These are phyloP conservation scores for Colletotrichum sp. DNA, from an alignment of 2,329 filamentous ascomycete genomes.

Conservation along the genomic window DNA sequence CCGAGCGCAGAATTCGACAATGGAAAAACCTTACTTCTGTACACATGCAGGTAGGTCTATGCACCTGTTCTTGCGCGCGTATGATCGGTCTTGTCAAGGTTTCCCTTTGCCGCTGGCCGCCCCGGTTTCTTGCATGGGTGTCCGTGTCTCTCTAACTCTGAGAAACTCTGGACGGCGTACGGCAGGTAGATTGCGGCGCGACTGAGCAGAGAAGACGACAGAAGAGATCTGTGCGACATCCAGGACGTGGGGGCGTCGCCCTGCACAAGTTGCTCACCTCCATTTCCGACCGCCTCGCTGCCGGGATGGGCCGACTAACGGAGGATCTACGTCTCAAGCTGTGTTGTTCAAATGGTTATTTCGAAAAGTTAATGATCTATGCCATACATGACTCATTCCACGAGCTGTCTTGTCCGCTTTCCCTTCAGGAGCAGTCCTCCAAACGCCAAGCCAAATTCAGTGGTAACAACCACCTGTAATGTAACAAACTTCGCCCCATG, in stretches of 20 bases:
- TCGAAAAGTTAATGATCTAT: not conserved
- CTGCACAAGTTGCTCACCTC: not conserved
- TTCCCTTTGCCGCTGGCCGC: not conserved
- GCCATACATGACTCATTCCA: not conserved
- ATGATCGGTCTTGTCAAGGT: not conserved
- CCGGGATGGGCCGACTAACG: not conserved
- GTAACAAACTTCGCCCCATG: not conserved
- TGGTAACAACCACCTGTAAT: not conserved
- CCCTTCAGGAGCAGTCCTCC: not conserved
- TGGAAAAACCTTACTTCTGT: not conserved
- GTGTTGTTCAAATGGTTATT: not conserved
- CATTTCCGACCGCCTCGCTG: not conserved
- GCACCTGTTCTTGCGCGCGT: not conserved
- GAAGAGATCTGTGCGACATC: not conserved
- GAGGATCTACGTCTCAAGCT: not conserved
- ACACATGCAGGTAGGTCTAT: not conserved
- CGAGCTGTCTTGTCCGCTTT: not conserved
- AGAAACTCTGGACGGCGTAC: not conserved
- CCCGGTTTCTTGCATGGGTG: not conserved
- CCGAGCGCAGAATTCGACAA: not conserved
- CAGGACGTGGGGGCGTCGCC: not conserved
- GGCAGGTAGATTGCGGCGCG: not conserved
- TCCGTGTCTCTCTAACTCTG: not conserved
- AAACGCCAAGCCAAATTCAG: conserved; percentile 10
- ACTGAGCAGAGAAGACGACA: not conserved